These are phyloP conservation scores for Grosmannia penicillata DNA, from an alignment of 2,329 filamentous ascomycete species.

Conservation along the genomic window DNA sequence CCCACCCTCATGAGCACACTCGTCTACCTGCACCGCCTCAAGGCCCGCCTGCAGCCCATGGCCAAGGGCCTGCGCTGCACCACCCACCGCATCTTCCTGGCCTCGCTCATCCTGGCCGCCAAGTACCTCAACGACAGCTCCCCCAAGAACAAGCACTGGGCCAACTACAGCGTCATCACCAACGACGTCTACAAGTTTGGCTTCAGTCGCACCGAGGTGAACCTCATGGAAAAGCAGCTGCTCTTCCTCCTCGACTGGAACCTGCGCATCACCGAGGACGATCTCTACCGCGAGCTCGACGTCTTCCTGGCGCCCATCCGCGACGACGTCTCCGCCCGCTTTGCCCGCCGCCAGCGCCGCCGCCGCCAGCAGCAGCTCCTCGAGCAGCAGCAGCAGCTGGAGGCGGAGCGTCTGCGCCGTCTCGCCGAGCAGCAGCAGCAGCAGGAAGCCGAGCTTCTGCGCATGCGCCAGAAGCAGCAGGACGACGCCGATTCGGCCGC, in stretches of 20 bases:
- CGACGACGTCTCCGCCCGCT: conserved; percentile 34
- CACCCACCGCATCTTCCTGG: conserved; percentile 93
- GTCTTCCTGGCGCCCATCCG: conserved; percentile 80
- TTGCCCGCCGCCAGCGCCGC: conserved; percentile 34
- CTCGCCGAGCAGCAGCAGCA: conserved; percentile 17
- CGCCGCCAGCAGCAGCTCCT: conserved; percentile 9
- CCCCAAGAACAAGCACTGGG: conserved; percentile 99
- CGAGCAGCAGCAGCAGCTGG: conserved; percentile 24
- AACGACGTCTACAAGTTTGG: conserved; percentile 56
- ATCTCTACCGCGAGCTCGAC: conserved; percentile 78
- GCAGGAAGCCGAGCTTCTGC: conserved; percentile 15
- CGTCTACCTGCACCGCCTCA: conserved; percentile 79
- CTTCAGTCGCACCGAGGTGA: conserved; percentile 90
- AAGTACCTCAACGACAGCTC: conserved; percentile 99
- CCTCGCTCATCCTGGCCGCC: conserved; percentile 68
- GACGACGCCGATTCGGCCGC: conserved; percentile 16
- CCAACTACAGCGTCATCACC: conserved; percentile 72
- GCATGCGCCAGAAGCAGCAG: conserved; percentile 4
- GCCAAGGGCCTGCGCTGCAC: conserved; percentile 95
- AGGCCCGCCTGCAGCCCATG: conserved; percentile 74
- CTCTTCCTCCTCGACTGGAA: conserved; percentile 94
- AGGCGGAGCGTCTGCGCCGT: conserved; percentile 13
- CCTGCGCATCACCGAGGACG: conserved; percentile 67
- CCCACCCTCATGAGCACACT: conserved; percentile 94
- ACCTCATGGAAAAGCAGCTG: conserved; percentile 98